Evolutionary conservation across 2,329 filamentous ascomycete species (phyloP).

Genomic region (Colletotrichum somersetense): DNA sequence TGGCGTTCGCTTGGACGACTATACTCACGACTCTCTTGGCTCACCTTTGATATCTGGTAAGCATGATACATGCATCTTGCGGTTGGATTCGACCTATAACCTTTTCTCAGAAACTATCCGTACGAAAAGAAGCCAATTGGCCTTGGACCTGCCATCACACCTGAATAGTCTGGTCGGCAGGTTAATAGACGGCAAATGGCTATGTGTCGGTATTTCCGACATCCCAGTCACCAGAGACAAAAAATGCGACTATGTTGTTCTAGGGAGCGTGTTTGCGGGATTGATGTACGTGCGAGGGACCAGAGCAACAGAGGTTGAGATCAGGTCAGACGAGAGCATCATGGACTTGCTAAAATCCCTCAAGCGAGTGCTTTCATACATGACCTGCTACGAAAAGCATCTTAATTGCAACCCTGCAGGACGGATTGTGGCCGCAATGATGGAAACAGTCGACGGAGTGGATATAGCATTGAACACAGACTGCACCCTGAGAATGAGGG

Average conservation of each 20-base stretch:
- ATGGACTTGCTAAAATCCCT: slow-evolving; percentile 32
- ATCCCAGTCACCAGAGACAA: slow-evolving; percentile 36
- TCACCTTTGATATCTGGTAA: slow-evolving; percentile 32
- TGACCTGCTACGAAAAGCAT: slow-evolving; percentile 36
- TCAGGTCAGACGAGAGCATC: slow-evolving; percentile 31
- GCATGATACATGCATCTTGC: neutral
- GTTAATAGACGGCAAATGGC: slow-evolving; percentile 33
- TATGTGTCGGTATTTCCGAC: slow-evolving; percentile 31
- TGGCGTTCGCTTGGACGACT: slow-evolving; percentile 17
- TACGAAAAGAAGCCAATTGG: slow-evolving; percentile 12
- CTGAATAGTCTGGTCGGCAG: slow-evolving; percentile 22
- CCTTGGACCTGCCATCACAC: slow-evolving; percentile 25
- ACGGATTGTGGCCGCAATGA: slow-evolving; percentile 29
- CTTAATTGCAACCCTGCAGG: slow-evolving; percentile 28
- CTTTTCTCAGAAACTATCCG: slow-evolving; percentile 24
- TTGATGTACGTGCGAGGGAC: slow-evolving; percentile 31
- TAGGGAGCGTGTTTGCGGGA: slow-evolving; percentile 31
- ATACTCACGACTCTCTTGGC: slow-evolving; percentile 27
- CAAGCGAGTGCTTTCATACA: slow-evolving; percentile 31
- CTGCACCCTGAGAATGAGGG: slow-evolving; percentile 24
- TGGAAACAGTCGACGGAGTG: slow-evolving; percentile 7
- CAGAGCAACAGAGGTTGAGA: slow-evolving; percentile 19
- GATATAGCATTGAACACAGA: slow-evolving; percentile 15
- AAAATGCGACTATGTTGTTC: slow-evolving; percentile 35
- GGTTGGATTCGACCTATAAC: neutral